Percentiles rank a stretch among this genome's conserved stretches.
Evolutionary conservation across 768 basidiomycete species (phyloP).

Genomic region (Strobilomyces echinocephalus): DNA sequence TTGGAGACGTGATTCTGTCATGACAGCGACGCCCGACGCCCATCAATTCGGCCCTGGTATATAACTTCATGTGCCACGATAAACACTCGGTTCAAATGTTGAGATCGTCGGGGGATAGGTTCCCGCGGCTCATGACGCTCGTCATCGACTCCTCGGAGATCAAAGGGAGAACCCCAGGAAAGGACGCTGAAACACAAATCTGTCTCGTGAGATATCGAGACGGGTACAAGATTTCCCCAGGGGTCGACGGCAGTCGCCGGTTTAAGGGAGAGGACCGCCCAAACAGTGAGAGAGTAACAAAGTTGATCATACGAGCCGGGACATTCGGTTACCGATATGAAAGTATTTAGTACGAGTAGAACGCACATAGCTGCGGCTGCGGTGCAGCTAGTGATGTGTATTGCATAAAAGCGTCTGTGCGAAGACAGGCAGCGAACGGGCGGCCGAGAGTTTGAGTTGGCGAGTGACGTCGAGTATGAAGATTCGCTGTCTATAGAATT

Average conservation of each 20-base stretch:
- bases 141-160: slow-evolving; percentile 27
- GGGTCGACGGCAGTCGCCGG: slow-evolving; percentile 16
- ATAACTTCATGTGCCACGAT: slow-evolving; percentile 5
- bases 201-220: slow-evolving; percentile 18
- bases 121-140: slow-evolving; percentile 6
- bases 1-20: neutral
- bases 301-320: slow-evolving; percentile 5
- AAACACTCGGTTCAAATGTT: slow-evolving; percentile 2
- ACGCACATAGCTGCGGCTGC: neutral
- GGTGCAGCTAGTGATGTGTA: neutral
- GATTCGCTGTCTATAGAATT: slow-evolving; percentile 10
- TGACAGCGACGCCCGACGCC: slow-evolving; percentile 7
- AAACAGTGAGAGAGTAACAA: slow-evolving; percentile 2
- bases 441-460: slow-evolving; percentile 7
- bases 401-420: neutral
- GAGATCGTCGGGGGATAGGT: slow-evolving; percentile 10
- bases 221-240: slow-evolving; percentile 16
- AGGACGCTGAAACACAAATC: slow-evolving; percentile 14
- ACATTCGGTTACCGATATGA: slow-evolving; percentile 1
- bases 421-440: neutral
- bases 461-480: slow-evolving; percentile 4
- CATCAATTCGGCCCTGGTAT: slow-evolving; percentile 15
- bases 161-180: slow-evolving; percentile 12
- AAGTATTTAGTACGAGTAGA: neutral
- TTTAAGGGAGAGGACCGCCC: slow-evolving; percentile 5